These are phyloP conservation scores for Micromonas pusilla DNA, from an alignment of 139 green algal species.

Conservation along the genomic window DNA sequence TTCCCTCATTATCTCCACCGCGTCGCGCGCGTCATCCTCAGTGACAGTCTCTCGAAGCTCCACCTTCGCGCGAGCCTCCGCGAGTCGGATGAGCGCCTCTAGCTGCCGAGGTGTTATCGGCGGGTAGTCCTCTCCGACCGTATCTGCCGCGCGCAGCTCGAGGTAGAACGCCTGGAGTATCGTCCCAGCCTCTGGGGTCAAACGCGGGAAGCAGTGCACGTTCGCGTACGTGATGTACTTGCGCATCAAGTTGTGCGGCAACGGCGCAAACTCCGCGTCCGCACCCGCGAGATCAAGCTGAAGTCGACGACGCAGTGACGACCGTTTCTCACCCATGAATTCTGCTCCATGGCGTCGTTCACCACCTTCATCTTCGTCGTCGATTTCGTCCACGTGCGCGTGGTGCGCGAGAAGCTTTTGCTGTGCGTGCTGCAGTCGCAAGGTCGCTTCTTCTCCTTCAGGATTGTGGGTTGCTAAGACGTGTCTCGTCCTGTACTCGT, in stretches of 20 bases:
- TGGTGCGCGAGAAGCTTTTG: background rate
- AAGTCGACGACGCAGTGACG: too few species aligned
- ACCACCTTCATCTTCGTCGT: too few species aligned
- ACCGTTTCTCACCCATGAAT: too few species aligned
- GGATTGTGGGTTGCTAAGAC: background rate
- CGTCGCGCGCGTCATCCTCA: slow-evolving; percentile 30
- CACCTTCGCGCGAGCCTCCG: slow-evolving; percentile 72
- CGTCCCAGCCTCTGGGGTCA: slow-evolving; percentile 60
- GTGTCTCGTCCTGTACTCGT: slow-evolving; percentile 6
- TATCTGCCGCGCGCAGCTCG: slow-evolving; percentile 44
- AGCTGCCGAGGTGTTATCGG: slow-evolving; percentile 69
- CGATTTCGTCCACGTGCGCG: background rate
- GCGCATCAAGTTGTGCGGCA: slow-evolving; percentile 65
- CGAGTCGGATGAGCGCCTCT: slow-evolving; percentile 81
- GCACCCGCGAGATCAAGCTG: background rate
- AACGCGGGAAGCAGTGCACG: slow-evolving; percentile 60
- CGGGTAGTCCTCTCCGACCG: slow-evolving; percentile 17
- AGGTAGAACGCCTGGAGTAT: slow-evolving; percentile 60
- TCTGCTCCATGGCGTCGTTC: too few species aligned
- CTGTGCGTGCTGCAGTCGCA: background rate
- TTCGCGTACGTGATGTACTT: slow-evolving; percentile 89
- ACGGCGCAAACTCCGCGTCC: slow-evolving; percentile 17
- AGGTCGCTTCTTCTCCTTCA: too few species aligned
- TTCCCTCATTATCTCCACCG: slow-evolving; percentile 1
- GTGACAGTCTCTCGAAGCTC: slow-evolving; percentile 74